phyloP scores from a whole-genome alignment of 306 rosid genomes.

The Dicorynia guianensis region DNA sequence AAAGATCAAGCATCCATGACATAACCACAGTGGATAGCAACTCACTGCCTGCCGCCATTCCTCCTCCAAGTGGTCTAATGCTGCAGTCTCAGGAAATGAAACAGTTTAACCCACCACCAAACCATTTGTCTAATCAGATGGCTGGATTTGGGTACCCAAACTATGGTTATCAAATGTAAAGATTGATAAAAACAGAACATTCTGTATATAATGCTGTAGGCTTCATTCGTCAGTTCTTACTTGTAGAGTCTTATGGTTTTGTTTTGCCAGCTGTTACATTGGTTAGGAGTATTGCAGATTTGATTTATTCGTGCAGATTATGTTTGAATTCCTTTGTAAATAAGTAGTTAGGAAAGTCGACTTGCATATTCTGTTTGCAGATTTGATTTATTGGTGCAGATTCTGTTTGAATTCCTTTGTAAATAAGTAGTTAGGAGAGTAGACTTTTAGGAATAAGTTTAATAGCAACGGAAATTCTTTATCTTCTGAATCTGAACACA shows the following conservation, averaged over 20 bases:
- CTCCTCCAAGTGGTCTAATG: conserved; percentile 44
- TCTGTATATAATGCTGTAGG: conserved; percentile 32
- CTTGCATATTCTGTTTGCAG: too few species aligned
- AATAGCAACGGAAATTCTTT: conserved; percentile 17
- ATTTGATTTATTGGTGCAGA: conserved; percentile 39
- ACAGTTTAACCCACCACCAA: conserved; percentile 38
- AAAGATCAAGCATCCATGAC: conserved; percentile 94
- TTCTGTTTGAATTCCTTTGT: conserved; percentile 38
- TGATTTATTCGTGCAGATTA: conserved; percentile 37
- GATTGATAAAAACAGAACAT: background rate
- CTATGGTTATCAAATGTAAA: conserved; percentile 44
- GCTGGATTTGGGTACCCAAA: conserved; percentile 51
- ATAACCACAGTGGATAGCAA: conserved; percentile 72
- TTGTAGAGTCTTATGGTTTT: conserved; percentile 46
- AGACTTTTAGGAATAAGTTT: background rate
- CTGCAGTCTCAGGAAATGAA: conserved; percentile 51
- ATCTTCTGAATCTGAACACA: background rate
- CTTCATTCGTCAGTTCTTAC: conserved; percentile 27
- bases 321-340: conserved; percentile 26
- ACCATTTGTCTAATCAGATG: conserved; percentile 35
- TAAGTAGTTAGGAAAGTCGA: too few species aligned
- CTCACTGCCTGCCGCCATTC: conserved; percentile 45
- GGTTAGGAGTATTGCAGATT: conserved; percentile 39
- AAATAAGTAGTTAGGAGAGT: conserved; percentile 5
- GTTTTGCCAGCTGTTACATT: conserved; percentile 39